Evolutionary conservation across 768 basidiomycete genomes (phyloP).

Genomic region (Exidia glandulosa): DNA sequence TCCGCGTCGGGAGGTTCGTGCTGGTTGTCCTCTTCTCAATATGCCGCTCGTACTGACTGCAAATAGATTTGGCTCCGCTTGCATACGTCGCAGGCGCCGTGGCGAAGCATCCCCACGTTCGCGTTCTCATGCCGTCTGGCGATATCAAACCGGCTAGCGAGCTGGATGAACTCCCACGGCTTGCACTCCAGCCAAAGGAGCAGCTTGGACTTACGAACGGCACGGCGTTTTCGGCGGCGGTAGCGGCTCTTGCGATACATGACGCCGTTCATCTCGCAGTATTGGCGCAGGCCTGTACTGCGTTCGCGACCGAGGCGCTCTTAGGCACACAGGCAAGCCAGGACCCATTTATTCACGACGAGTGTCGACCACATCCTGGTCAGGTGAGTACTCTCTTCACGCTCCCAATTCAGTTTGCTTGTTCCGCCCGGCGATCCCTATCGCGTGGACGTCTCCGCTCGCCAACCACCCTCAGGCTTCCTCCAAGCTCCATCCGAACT

Average conservation of each 20-base stretch:
- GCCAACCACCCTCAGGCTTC: too few relatives aligned
- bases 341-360: conserved; percentile 66
- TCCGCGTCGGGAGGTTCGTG: conserved; percentile 67
- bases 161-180: conserved; percentile 6
- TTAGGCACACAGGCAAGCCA: conserved; percentile 61
- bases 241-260: conserved; percentile 18
- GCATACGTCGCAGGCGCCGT: conserved; percentile 76
- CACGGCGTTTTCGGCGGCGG: conserved; percentile 16
- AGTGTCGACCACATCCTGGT: conserved; percentile 66
- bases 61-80: conserved; percentile 59
- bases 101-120: conserved; percentile 69
- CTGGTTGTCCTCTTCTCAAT: conserved; percentile 43
- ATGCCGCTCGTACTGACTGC: conserved; percentile 59
- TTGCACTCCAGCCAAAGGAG: conserved; percentile 18
- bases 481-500: too few relatives aligned
- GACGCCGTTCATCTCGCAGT: conserved; percentile 16
- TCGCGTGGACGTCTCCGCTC: too few relatives aligned
- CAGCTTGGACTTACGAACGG: conserved; percentile 23
- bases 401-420: not conserved
- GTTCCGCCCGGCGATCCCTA: not conserved
- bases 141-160: conserved; percentile 18
- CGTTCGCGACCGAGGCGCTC: conserved; percentile 76
- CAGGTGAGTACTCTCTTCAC: conserved; percentile 34
- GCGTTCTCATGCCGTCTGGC: conserved; percentile 39
- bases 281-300: conserved; percentile 56